Evolutionary conservation across 139 green algal species (phyloP), one percentile per base, ranked within the genome.

Genomic region (Monoraphidium neglectum): DNA sequence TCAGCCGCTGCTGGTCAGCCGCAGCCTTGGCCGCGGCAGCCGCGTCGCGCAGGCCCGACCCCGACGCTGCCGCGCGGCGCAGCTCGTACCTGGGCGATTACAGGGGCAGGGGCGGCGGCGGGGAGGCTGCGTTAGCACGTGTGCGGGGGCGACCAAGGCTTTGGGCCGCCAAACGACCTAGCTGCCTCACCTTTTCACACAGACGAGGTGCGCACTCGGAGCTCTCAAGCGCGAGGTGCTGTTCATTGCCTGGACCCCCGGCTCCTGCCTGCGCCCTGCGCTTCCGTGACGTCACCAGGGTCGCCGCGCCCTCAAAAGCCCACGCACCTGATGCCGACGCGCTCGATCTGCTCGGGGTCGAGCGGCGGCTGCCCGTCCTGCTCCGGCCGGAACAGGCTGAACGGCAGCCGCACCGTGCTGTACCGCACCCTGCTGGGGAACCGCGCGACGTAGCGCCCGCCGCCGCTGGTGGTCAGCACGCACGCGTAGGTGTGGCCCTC

Each of bases 401-500:
- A 98, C 16, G 96, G 94, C 65, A 99, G 79, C 4, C 94, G 86
- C 10, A 95, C 78, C 5, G 87, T 94, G 33, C 68, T 56, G 78
- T 91, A 98, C 24, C 53, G 37, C 3, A 83, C 82, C 38, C 80
- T 78, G 0, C 91, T 92, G 36, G 79, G 78, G 85, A 97, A 94
- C 38, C 89, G 87, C 4, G 84, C 78, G 30, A 37, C 68, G 69
- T 94, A 97, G 24, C 46, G 28, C 62, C 21, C 54, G 30, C 60
- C 59, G 23, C 72, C 73, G 23, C 16, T 13, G 53, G n/a, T 84
- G 23, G n/a, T 78, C 56, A 98, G 78, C 59, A 93, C 74, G 23
- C 90, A 69, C 1, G 79, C 81, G 88, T 98, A 99, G 0, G 69
- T 32, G 64, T 97, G 88, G n/a, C 87, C 93, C 69, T 99, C 96